Conservation (phyloP, 768 basidiomycete species). For the Xerocomellus amylosporus region DNA sequence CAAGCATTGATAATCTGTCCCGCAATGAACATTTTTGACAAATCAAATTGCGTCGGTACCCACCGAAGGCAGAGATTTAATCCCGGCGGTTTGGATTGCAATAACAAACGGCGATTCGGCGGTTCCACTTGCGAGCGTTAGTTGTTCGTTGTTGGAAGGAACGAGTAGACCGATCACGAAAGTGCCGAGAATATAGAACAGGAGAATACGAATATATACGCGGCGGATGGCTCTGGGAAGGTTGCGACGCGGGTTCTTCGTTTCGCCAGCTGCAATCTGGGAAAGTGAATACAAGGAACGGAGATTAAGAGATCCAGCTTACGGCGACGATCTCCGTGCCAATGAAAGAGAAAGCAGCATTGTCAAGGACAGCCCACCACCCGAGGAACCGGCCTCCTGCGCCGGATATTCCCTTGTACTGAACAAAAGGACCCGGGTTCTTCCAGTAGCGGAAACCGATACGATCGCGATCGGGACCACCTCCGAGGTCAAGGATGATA, state of each 20-base stretch:
- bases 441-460: conserved; percentile 69
- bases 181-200: conserved; percentile 73
- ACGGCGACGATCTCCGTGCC: conserved; percentile 94
- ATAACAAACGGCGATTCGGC: conserved; percentile 89
- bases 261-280: conserved; percentile 85
- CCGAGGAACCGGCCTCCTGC: conserved; percentile 74
- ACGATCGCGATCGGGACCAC: conserved; percentile 79
- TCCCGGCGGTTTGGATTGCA: conserved; percentile 83
- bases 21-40: neutral
- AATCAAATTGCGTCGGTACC: conserved; percentile 21
- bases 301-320: conserved; percentile 26
- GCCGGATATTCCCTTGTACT: conserved; percentile 63
- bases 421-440: conserved; percentile 84
- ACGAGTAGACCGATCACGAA: conserved; percentile 81
- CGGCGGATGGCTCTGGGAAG: conserved; percentile 56
- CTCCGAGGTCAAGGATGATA: conserved; percentile 80
- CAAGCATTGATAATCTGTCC: conserved; percentile 73
- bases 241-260: conserved; percentile 78
- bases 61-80: conserved; percentile 78
- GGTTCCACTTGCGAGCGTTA: conserved; percentile 52
- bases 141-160: conserved; percentile 58
- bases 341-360: conserved; percentile 91
- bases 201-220: conserved; percentile 73
- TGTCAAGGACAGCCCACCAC: conserved; percentile 68
- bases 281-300: conserved; percentile 2